Conservation (phyloP, 352 stramenopile species). For the Globisporangium ultimum region DNA sequence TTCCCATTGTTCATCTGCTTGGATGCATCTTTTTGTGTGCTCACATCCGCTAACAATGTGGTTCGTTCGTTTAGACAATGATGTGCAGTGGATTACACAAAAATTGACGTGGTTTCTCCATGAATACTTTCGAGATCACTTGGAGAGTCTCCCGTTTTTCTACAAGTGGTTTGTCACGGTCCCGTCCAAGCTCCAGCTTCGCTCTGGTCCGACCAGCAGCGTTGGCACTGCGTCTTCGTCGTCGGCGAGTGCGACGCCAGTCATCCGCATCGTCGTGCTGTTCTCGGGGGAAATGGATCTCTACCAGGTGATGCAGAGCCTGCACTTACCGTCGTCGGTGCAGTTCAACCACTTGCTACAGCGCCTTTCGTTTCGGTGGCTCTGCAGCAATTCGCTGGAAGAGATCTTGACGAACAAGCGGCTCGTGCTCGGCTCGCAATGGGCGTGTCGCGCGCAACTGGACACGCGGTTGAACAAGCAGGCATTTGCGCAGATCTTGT, state of each 20-base stretch:
- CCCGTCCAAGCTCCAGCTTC: slow-evolving; percentile 48
- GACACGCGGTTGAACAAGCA: slow-evolving; percentile 56
- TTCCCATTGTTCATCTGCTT: background rate
- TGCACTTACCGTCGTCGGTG: no score
- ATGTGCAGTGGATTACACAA: slow-evolving; percentile 37
- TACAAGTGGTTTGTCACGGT: slow-evolving; percentile 65
- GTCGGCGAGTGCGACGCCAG: slow-evolving; percentile 9
- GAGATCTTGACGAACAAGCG: slow-evolving; percentile 62
- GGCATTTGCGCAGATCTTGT: slow-evolving; percentile 46
- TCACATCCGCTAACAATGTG: background rate
- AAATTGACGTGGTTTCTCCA: slow-evolving; percentile 54
- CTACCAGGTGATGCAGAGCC: no score
- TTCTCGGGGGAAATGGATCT: slow-evolving; percentile 32
- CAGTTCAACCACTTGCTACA: no score
- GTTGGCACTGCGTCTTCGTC: slow-evolving; percentile 11
- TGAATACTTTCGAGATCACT: slow-evolving; percentile 48
- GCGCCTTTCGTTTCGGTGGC: no score
- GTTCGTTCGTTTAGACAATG: slow-evolving; percentile 28
- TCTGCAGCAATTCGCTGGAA: slow-evolving; percentile 20
- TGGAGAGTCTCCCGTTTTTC: slow-evolving; percentile 55
- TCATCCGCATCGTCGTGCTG: slow-evolving; percentile 67
- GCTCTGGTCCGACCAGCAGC: slow-evolving; percentile 20
- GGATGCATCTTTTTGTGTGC: background rate
- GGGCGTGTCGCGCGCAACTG: slow-evolving; percentile 45
- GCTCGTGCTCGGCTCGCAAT: slow-evolving; percentile 44